phyloP scores from a whole-genome alignment of 176 grass and related monocot species.

The Triticum dicoccoides region DNA sequence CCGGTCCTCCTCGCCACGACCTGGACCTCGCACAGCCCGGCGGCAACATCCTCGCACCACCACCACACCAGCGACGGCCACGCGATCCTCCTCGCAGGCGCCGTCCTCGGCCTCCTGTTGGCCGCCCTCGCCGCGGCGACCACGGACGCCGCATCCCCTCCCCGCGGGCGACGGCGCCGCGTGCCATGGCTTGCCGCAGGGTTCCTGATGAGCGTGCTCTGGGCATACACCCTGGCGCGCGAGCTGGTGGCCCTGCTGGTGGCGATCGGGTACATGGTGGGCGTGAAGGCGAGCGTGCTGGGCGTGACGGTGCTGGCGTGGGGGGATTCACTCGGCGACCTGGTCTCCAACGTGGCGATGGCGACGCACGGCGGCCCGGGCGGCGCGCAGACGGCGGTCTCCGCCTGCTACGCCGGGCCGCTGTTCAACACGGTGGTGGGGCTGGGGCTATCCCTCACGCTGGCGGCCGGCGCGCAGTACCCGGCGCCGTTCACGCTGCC shows the following conservation, averaged over 20 bases:
- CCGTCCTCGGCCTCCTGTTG: constrained; percentile 20
- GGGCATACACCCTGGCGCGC: constrained; percentile 76
- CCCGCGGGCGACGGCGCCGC: constrained; percentile 14
- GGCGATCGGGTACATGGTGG: constrained; percentile 61
- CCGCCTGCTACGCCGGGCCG: constrained; percentile 74
- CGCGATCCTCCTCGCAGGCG: constrained; percentile 23
- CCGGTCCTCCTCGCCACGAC: constrained; percentile 52
- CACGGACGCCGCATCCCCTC: constrained; percentile 27
- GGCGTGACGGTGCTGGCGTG: constrained; percentile 87
- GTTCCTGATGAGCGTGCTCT: constrained; percentile 84
- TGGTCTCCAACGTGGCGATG: constrained; percentile 76
- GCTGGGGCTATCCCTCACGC: constrained; percentile 63
- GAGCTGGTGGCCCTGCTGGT: constrained; percentile 77
- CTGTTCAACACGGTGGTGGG: constrained; percentile 82
- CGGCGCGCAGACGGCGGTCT: constrained; percentile 79
- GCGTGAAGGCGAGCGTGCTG: constrained; percentile 61
- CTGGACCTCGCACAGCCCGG: constrained; percentile 42
- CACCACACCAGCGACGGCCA: neutral
- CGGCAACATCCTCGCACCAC: neutral
- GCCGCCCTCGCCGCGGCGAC: constrained; percentile 26
- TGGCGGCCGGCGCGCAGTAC: constrained; percentile 50
- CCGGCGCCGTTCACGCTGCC: constrained; percentile 53
- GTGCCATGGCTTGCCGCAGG: constrained; percentile 74
- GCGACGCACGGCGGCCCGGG: constrained; percentile 48
- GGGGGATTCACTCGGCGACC: constrained; percentile 88